phyloP scores from a whole-genome alignment of 805 yeast genomes.

The Lipomyces starkeyi region DNA sequence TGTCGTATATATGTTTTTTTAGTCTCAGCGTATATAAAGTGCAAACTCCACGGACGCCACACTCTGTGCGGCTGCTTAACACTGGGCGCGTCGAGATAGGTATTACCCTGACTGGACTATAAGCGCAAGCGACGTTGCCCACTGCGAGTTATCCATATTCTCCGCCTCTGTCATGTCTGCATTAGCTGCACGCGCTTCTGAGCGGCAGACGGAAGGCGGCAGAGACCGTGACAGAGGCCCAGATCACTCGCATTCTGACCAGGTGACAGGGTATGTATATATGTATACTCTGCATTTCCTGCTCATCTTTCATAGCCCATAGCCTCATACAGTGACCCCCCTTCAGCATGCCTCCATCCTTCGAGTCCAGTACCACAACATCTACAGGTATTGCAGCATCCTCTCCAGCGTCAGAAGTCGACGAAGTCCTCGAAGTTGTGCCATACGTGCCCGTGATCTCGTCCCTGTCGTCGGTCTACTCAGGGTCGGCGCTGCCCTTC shows the following conservation, averaged over 20 bases:
- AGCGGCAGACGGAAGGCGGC: too few species aligned
- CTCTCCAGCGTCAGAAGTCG: not conserved
- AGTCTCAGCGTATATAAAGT: too few species aligned
- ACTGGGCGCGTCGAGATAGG: too few species aligned
- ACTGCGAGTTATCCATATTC: too few species aligned
- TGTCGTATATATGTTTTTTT: too few species aligned
- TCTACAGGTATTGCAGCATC: not conserved
- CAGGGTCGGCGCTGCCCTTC: slow-evolving; percentile 12
- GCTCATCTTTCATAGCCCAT: too few species aligned
- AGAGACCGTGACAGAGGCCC: too few species aligned
- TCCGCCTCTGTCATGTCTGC: too few species aligned
- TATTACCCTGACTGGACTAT: not conserved
- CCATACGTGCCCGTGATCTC: slow-evolving; percentile 15
- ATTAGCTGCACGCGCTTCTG: too few species aligned
- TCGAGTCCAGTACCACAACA: not conserved
- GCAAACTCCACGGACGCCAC: not conserved
- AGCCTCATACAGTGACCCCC: not conserved
- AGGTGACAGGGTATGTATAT: too few species aligned
- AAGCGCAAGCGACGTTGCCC: not conserved
- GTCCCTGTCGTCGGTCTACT: slow-evolving; percentile 22
- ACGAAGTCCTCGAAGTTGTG: not conserved
- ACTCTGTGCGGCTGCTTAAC: not conserved
- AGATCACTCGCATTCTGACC: too few species aligned
- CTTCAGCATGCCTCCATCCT: slow-evolving; percentile 16
- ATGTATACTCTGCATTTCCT: too few species aligned